Evolutionary conservation across 305 asterid genomes (phyloP), one percentile per base, ranked within the genome.

Genomic region (Solanum hybrid): DNA sequence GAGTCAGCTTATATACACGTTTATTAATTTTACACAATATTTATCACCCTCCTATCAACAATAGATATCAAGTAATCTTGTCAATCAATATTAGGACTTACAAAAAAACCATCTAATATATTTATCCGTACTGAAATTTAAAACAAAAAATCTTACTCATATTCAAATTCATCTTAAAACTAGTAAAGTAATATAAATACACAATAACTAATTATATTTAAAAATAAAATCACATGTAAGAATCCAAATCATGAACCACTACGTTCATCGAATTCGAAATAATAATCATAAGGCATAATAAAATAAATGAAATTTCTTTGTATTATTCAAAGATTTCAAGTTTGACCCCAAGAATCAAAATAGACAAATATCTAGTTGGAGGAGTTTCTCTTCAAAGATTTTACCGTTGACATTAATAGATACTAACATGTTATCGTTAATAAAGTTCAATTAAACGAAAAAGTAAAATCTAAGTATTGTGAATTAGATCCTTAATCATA

Each of bases 1-100:
- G 6, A 65, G 9, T 65, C 5, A 65, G 0, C 2, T 22, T 22
- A 65, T 1, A 8, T 20, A 3, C 2, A 22, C 0, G 0, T 65
- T 3, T 3, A 22, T 65, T 22, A 65, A 3, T 65, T 65, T 65
- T 20, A 61, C 27, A 3, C 2, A 8, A 61, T 22, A 65, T 1
- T 65, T 65, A 0, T 22, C 27, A 22, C 27, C 0, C 6, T 65
- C 5, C 13, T 3, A 65, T 65, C 27, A 3, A 3, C 0, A 57
- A 20, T 57, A 57, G 24, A 1, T 57, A 17, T 17, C 4, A 57
- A 57, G 10, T 65, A 65, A 61, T 20, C 10, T 22, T 65, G 26
- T 65, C 73, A 7, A 57, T 57, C 5, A 57, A 20, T 20, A 61
- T 20, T 57, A 61, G 10, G 11, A 7, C 11, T 3, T 20, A 7